Evolutionary conservation across 768 basidiomycete genomes (phyloP), one percentile per base, ranked within the genome.

Genomic region (Mrakia blollopis): DNA sequence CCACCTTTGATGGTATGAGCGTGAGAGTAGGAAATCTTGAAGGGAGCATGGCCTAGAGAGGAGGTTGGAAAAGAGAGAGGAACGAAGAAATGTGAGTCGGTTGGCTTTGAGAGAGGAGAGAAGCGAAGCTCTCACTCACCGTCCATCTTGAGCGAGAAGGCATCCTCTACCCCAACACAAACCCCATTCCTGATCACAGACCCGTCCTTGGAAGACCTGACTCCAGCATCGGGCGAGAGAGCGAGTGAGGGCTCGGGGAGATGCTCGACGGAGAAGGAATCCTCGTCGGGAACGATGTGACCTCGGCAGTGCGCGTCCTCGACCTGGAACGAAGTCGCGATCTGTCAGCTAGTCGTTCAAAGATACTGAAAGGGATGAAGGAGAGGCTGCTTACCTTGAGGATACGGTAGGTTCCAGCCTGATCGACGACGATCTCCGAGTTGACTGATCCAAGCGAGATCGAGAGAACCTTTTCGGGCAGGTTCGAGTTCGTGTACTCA

Each of bases 31-130:
- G 88, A 90, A 79, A 96, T 89, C 82, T 96, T 91, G 88, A 95
- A 98, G 0, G 94, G 94, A n/a, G 93, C 90, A 30, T 90, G 89
- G 71, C 94, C 94, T 92, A n/a, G n/a, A n/a, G n/a, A n/a, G 80
- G 37, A 37, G 77, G 9, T 44, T 7, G 44, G 30, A 37, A 47
- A 47, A 35, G 67, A 44, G 16, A 16, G 14, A 71, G 60, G 25
- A 18, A 1, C 1, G 54, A 23, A 23, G 75, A 57, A 18, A 62
- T 52, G 9, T 2, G n/a, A 10, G 57, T 57, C 57, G 47, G 16
- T 14, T 18, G 47, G 18, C 5, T 5, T 13, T 5, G 35, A 18
- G 61, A 25, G 13, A 0, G 47, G 18, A 28, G 32, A n/a, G 28
- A 73, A 30, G 32, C n/a, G 13, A 63, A 81, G n/a, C n/a, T n/a